Evolutionary conservation across 371 early-diverging fungal species (phyloP), one percentile per base, ranked within the genome.

Genomic region (Mucor ambiguus): DNA sequence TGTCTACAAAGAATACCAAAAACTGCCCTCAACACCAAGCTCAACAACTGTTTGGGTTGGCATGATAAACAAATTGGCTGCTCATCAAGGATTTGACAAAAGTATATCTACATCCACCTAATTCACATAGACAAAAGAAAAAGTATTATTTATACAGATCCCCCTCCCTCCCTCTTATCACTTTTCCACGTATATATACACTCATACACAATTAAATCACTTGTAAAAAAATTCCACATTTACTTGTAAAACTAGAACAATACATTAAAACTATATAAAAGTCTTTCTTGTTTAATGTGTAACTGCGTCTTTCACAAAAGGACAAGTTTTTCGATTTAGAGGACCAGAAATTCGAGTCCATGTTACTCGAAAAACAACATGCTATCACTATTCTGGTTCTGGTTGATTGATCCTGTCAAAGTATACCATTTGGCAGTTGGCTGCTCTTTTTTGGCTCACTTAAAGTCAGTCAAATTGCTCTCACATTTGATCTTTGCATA

Each of bases 1-100:
- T 6, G 69, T 65, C 18, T 69, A 66, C 61, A 12, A 54, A 28
- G 66, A 59, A 32, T 73, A 63, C 44, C 61, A 43, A 32, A 30
- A n/a, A 4, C 48, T 66, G 37, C 52, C 56, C 7, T 52, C 44
- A 0, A 26, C 57, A 24, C 61, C 67, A 14, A 60, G 29, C 28
- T 69, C 69, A 14, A 63, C 67, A 1, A 48, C 67, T 2, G 38
- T 73, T 24, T 73, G 73, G 73, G 46, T 63, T 14, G 52, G 46
- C 18, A 66, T 46, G 33, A 60, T 73, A 5, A 58, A 63, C 32
- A 54, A 55, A 6, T 37, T 73, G 22, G 69, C 64, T 54, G 38
- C 52, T 24, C 26, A 62, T n/a, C 63, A 62, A 28, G 63, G 52
- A 49, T 62, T 62, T 26, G 12, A 43, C 52, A 28, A 52, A 14